These are phyloP conservation scores for Phialocephala subalpina DNA, from an alignment of 2,329 filamentous ascomycete species.

Conservation along the genomic window DNA sequence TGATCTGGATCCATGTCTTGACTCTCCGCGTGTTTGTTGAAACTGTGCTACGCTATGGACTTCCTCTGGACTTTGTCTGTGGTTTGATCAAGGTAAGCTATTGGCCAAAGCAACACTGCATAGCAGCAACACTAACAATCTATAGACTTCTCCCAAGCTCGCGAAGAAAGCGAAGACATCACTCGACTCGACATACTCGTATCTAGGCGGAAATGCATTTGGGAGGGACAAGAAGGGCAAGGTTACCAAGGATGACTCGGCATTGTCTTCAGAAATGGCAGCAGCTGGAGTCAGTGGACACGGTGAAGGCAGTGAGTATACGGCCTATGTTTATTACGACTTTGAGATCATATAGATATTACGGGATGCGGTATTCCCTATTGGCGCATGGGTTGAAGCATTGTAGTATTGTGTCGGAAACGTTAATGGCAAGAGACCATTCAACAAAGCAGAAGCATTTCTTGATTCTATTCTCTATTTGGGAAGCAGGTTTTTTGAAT, in stretches of 20 bases:
- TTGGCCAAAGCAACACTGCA: neutral
- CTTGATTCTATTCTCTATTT: conserved; percentile 29
- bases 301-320: conserved; percentile 84
- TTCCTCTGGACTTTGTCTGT: conserved; percentile 89
- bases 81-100: conserved; percentile 81
- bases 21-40: conserved; percentile 95
- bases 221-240: conserved; percentile 93
- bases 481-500: conserved; percentile 69
- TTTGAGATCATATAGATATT: conserved; percentile 71
- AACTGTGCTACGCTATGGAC: conserved; percentile 93
- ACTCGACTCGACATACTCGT: conserved; percentile 86
- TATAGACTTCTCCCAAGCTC: conserved; percentile 81
- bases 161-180: conserved; percentile 80
- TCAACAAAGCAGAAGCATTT: conserved; percentile 3
- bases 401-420: conserved; percentile 34
- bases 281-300: conserved; percentile 69
- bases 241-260: conserved; percentile 87
- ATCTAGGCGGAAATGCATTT: conserved; percentile 93
- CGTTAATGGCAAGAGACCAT: conserved; percentile 10
- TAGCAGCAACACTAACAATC: conserved; percentile 25
- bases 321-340: conserved; percentile 96
- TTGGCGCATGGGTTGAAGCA: conserved; percentile 36
- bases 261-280: conserved; percentile 83
- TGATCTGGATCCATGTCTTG: conserved; percentile 94
- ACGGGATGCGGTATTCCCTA: conserved; percentile 17